Percentiles rank a stretch among this genome's conserved stretches.
These are phyloP conservation scores for Yarrowia divulgata DNA, from an alignment of 805 yeast species.

Conservation along the genomic window DNA sequence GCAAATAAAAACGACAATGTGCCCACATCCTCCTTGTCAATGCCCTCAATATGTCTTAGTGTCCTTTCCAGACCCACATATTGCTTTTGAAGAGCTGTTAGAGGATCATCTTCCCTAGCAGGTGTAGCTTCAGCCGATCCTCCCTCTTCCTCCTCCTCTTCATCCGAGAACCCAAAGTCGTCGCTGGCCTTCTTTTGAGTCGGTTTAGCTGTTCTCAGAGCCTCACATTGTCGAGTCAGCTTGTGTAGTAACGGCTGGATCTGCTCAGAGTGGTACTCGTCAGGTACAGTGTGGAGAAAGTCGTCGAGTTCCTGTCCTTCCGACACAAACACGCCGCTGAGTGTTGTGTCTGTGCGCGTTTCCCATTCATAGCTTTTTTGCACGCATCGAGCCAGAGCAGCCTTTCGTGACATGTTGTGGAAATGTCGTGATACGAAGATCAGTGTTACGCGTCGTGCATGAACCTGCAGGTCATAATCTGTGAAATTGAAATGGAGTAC, in stretches of 20 bases:
- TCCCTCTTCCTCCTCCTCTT: conserved; percentile 2
- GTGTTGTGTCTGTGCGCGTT: conserved; percentile 34
- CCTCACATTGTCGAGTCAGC: conserved; percentile 2
- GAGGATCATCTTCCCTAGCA: not conserved
- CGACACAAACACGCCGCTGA: conserved; percentile 21
- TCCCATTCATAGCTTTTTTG: conserved; percentile 33
- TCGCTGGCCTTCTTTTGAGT: not conserved
- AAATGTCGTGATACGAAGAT: not conserved
- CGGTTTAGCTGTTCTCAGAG: not conserved
- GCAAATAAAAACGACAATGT: conserved; percentile 25
- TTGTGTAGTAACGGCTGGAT: conserved; percentile 6
- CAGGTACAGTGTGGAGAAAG: conserved; percentile 23
- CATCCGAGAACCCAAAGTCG: conserved; percentile 34
- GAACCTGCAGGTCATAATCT: conserved; percentile 13
- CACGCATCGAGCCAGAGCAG: conserved; percentile 5
- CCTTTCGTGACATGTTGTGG: conserved; percentile 4
- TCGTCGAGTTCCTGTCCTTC: conserved; percentile 23
- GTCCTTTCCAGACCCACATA: not conserved
- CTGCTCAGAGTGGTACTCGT: conserved; percentile 5
- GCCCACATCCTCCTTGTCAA: conserved; percentile 15
- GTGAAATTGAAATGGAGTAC: not conserved
- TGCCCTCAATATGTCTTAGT: not conserved
- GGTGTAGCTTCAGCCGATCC: not conserved
- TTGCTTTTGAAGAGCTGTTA: conserved; percentile 2
- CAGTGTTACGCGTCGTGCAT: conserved; percentile 26